A percentile compares a stretch with the other conserved stretches of the same genome.
Conservation (phyloP, 1,284 basidiomycete genomes). For the Termitomyces sp. region DNA sequence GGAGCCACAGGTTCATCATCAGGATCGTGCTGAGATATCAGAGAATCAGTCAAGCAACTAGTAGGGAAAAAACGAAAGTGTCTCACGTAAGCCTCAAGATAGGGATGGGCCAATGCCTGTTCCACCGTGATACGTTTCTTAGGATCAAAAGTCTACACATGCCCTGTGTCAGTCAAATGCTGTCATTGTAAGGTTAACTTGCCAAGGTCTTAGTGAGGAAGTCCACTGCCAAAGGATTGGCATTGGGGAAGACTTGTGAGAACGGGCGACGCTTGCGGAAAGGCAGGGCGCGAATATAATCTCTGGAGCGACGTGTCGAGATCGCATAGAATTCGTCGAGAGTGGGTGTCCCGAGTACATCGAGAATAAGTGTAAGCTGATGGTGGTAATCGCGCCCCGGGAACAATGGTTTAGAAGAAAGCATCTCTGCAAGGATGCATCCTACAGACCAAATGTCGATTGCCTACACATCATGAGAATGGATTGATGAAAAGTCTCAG, state of each 20-base stretch:
- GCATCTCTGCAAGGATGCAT: slow-evolving; percentile 96
- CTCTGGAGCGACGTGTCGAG: slow-evolving; percentile 78
- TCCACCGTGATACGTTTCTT: slow-evolving; percentile 92
- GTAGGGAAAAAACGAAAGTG: neutral
- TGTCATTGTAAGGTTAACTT: slow-evolving; percentile 22
- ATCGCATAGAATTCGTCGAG: slow-evolving; percentile 91
- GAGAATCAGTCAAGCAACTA: neutral
- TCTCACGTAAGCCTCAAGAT: slow-evolving; percentile 84
- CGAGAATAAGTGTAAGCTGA: slow-evolving; percentile 86
- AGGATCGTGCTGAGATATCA: slow-evolving; percentile 65
- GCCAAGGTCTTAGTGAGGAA: slow-evolving; percentile 90
- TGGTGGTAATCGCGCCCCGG: slow-evolving; percentile 97
- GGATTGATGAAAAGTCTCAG: slow-evolving; percentile 1
- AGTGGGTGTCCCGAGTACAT: slow-evolving; percentile 89
- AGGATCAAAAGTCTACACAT: slow-evolving; percentile 77
- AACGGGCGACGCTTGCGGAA: slow-evolving; percentile 84
- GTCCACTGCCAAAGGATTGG: slow-evolving; percentile 81
- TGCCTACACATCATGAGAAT: slow-evolving; percentile 41
- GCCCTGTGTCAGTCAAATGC: slow-evolving; percentile 1
- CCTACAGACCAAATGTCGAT: slow-evolving; percentile 97
- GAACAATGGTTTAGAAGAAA: slow-evolving; percentile 90
- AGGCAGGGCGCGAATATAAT: slow-evolving; percentile 86
- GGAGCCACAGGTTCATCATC: slow-evolving; percentile 91
- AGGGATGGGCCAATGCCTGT: slow-evolving; percentile 87
- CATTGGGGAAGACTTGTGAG: slow-evolving; percentile 80